Evolutionary conservation across 441 rosid species (phyloP).

Genomic region (Kokia cookei): DNA sequence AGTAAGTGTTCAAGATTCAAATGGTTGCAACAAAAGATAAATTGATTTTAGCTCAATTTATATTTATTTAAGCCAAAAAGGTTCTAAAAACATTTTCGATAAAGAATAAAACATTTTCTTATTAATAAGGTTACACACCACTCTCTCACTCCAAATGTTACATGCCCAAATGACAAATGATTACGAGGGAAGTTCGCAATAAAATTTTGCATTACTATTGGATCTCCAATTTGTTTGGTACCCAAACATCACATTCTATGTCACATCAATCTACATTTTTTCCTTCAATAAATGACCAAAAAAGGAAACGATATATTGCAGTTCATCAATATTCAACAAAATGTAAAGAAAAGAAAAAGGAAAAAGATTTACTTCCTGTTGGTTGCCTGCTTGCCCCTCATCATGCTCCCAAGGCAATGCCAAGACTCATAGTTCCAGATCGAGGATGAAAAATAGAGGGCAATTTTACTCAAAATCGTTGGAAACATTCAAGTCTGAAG

Average conservation of each 20-base stretch:
- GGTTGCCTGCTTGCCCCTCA: slow-evolving; percentile 1
- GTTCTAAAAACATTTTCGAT: too few species aligned
- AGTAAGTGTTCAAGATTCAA: background rate
- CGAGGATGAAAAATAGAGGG: slow-evolving; percentile 2
- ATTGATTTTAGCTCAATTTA: too few species aligned
- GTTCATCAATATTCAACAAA: slow-evolving; percentile 12
- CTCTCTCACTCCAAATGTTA: background rate
- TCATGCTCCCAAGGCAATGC: slow-evolving; percentile 1
- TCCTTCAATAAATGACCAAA: slow-evolving; percentile 2
- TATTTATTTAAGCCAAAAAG: too few species aligned
- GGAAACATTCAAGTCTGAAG: slow-evolving; percentile 7
- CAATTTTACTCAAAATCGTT: slow-evolving; percentile 14
- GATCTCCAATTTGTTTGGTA: slow-evolving; percentile 4
- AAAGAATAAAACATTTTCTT: too few species aligned
- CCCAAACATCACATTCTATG: slow-evolving; percentile 17
- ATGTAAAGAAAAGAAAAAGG: background rate
- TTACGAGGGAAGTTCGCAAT: background rate
- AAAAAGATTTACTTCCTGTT: background rate
- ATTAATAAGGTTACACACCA: background rate
- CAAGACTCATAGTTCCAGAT: slow-evolving; percentile 1
- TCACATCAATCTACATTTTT: slow-evolving; percentile 22
- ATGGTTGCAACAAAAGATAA: background rate
- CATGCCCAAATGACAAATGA: background rate
- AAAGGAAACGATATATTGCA: slow-evolving; percentile 1
- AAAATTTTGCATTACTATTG: slow-evolving; percentile 12